Conservation (phyloP, 371 early-diverging fungal species). For the Smittium culicis region DNA sequence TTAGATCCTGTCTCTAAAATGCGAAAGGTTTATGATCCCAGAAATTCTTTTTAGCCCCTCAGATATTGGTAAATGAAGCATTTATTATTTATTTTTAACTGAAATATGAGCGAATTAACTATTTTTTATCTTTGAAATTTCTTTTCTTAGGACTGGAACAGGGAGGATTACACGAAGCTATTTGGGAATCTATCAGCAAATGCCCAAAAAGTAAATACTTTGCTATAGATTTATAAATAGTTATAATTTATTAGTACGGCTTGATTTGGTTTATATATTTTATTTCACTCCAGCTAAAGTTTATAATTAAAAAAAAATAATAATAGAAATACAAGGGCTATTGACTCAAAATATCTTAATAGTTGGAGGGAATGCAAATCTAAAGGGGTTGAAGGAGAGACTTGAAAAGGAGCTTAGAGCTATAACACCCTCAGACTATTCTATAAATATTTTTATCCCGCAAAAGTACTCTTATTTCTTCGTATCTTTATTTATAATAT, state of each 20-base stretch:
- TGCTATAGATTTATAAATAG: not conserved
- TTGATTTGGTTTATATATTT: too few species aligned
- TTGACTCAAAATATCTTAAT: slow-evolving; percentile 60
- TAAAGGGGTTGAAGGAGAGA: slow-evolving; percentile 53
- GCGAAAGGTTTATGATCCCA: slow-evolving; percentile 73
- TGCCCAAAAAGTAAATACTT: slow-evolving; percentile 29
- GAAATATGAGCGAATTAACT: slow-evolving; percentile 7
- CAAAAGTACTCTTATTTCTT: slow-evolving; percentile 48
- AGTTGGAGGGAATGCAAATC: slow-evolving; percentile 55
- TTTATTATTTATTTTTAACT: not conserved
- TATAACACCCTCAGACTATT: slow-evolving; percentile 44
- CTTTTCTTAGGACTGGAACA: too few species aligned
- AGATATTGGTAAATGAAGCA: slow-evolving; percentile 45
- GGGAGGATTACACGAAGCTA: slow-evolving; percentile 65
- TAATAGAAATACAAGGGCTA: slow-evolving; percentile 41
- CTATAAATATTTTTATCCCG: slow-evolving; percentile 44
- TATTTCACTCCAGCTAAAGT: too few species aligned
- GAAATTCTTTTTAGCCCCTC: slow-evolving; percentile 71
- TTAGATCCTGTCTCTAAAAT: slow-evolving; percentile 59
- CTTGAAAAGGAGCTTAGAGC: slow-evolving; percentile 55
- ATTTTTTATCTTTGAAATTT: slow-evolving; percentile 39
- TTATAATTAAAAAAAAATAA: too few species aligned
- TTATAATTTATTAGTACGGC: not conserved
- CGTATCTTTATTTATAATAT: too few species aligned
- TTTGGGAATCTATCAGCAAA: slow-evolving; percentile 44